Base-by-base conservation (phyloP, 345 rosid species). In the Barbarea vulgaris region DNA sequence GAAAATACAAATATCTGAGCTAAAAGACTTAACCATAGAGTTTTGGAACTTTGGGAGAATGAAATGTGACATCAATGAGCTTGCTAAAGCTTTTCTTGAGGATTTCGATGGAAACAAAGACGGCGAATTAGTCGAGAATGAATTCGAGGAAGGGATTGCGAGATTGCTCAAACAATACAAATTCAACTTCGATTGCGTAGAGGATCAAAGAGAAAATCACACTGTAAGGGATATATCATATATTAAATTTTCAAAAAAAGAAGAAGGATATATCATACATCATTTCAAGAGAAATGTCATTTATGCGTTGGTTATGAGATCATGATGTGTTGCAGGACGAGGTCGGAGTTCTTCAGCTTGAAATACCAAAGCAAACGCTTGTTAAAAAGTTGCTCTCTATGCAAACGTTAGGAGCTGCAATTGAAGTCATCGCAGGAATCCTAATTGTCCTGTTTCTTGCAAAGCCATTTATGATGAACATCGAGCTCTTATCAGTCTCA, bases 381-480 rank as follows among this genome's bases (percentile, higher is more conserved):
- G 5, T 21, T 15, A 30, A 7, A 6, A 73, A 74, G 22, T 10
- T 73, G 17, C 50, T 74, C 11, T 54, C 65, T 9, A 47, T 56
- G 57, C 12, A 36, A 34, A 66, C 58, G 1, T 42, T 67, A 37
- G 30, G 52, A 36, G 79, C 78, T 74, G 10, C 11, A 2, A 31
- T 9, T 37, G 24, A 67, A 67, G 54, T 67, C 31, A 48, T 51
- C 22, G 1, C 1, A 34, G 69, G 79, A 36, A 66, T 68, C 17
- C 36, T 68, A 21, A 58, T 75, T 36, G 68, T 59, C 4, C 14
- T 27, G 21, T 75, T 75, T 59, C 74, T 67, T 17, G 79, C 73
- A 57, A 59, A 39, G 30, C 79, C 79, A 2, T 60, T 75, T 36
- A 75, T 65, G 74, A 15, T 37, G 54, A 75, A 59, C 67, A 66